Conservation (phyloP, 768 basidiomycete species). For the Lactarius akahatsu region DNA sequence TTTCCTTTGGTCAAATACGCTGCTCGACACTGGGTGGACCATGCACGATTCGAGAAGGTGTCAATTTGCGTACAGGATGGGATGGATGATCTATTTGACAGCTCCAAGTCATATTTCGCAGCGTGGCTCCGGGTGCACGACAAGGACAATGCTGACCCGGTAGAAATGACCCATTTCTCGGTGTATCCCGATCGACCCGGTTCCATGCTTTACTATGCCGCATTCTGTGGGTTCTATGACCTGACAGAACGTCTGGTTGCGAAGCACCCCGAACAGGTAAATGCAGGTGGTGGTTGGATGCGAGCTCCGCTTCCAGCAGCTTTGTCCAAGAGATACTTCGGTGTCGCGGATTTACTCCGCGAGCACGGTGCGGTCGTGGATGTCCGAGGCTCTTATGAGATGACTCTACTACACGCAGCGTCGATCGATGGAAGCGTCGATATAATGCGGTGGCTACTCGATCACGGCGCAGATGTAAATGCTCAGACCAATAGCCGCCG, state of each 20-base stretch:
- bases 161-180: no score
- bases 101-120: neutral
- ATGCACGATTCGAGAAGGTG: neutral
- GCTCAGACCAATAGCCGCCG: accelerated
- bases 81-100: neutral
- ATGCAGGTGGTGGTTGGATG: neutral
- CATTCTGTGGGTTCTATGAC: neutral
- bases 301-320: neutral
- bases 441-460: neutral
- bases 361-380: neutral
- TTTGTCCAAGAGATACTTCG: neutral
- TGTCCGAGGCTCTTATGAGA: neutral
- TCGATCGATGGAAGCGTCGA: neutral
- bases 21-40: neutral
- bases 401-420: neutral
- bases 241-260: neutral
- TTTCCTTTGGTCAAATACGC: neutral
- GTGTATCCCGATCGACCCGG: no score
- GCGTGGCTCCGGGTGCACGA: neutral
- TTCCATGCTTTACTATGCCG: no score
- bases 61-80: neutral
- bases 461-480: neutral
- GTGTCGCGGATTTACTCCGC: neutral
- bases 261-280: neutral
- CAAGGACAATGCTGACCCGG: neutral